Evolutionary conservation across 169 alveolate species (phyloP).

Genomic region (Cyclospora cayetanensis): DNA sequence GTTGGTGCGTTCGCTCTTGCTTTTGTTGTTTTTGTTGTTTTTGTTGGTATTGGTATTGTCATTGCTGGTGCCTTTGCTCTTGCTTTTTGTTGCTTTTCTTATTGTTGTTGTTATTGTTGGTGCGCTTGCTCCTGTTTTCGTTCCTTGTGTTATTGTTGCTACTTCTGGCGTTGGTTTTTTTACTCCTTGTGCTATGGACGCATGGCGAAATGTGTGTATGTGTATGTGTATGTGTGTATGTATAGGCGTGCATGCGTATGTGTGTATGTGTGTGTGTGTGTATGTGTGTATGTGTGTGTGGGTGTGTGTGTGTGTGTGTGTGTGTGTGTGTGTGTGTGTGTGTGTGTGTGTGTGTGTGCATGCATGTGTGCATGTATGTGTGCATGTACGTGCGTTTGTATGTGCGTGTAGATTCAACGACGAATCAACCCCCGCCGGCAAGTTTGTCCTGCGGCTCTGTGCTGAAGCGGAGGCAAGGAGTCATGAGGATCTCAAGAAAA

Average conservation of each 20-base stretch:
- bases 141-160: not conserved
- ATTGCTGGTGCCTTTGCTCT: not conserved
- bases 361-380: not conserved
- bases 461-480: conserved; percentile 65
- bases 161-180: too few species aligned
- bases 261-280: not conserved
- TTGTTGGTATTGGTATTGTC: too few species aligned
- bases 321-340: not conserved
- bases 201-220: not conserved
- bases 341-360: not conserved
- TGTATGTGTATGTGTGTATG: not conserved
- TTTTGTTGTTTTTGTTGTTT: too few species aligned
- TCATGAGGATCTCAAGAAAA: conserved; percentile 50
- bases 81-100: not conserved
- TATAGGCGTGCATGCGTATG: not conserved
- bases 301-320: not conserved
- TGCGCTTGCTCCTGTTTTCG: not conserved
- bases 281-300: not conserved
- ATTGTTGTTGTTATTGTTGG: not conserved
- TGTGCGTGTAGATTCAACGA: conserved; percentile 64
- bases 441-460: conserved; percentile 65
- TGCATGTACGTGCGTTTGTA: not conserved
- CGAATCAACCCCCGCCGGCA: conserved; percentile 63
- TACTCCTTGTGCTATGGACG: not conserved
- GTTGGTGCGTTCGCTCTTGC: too few species aligned